A percentile compares a stretch with the other conserved stretches of the same genome.
Conservation (phyloP, 805 yeast genomes). For the Clavispora asparagi region DNA sequence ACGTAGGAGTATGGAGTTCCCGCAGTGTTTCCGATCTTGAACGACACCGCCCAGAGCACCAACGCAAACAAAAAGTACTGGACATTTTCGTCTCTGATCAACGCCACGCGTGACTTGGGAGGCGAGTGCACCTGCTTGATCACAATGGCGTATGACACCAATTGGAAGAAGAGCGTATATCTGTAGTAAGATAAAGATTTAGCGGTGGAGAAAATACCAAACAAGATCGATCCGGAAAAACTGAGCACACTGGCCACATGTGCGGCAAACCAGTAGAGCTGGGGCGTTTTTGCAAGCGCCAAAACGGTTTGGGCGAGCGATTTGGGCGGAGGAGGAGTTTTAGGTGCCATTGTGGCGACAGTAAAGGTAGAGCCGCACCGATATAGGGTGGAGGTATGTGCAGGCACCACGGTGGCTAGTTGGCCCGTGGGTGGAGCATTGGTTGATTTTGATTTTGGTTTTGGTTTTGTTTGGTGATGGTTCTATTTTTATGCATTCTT, state of each 20-base stretch:
- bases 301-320: not conserved
- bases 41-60: constrained; percentile 25
- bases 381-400: not conserved
- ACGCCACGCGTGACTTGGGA: constrained; percentile 8
- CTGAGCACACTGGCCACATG: constrained; percentile 47
- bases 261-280: constrained; percentile 67
- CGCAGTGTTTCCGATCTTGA: constrained; percentile 27
- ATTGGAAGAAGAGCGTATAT: constrained; percentile 42
- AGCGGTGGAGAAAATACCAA: constrained; percentile 37
- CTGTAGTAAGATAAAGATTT: constrained; percentile 22
- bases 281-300: constrained; percentile 19
- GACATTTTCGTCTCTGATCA: constrained; percentile 36
- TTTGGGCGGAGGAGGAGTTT: not conserved
- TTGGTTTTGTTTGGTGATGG: no score
- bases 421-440: no score
- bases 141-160: constrained; percentile 60
- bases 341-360: constrained; percentile 2
- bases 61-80: constrained; percentile 34
- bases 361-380: not conserved
- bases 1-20: constrained; percentile 36
- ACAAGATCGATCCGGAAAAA: constrained; percentile 34
- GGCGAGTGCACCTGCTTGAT: constrained; percentile 53
- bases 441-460: no score
- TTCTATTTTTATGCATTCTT: no score
- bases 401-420: not conserved